These are phyloP conservation scores for Schizophyllum commune DNA, from an alignment of 1,284 basidiomycete species.

Conservation along the genomic window DNA sequence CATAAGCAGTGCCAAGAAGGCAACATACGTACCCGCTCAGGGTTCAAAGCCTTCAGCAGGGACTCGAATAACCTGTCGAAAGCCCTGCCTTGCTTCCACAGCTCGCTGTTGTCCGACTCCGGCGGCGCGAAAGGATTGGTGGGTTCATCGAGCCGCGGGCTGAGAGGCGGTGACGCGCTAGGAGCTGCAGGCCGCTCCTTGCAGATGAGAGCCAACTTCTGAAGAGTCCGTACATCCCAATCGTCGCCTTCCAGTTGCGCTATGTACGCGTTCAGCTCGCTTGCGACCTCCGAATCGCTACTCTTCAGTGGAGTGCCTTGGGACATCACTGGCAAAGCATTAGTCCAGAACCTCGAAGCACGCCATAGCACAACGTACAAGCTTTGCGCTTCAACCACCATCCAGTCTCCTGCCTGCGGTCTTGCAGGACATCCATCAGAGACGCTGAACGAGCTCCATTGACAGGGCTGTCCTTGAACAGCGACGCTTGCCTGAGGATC, in stretches of 20 bases:
- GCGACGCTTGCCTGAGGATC: conserved; percentile 66
- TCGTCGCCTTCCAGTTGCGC: conserved; percentile 42
- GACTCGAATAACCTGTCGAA: conserved; percentile 61
- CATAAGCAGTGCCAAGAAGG: conserved; percentile 2
- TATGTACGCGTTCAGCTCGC: conserved; percentile 48
- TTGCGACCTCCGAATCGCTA: conserved; percentile 19
- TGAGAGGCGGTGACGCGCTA: conserved; percentile 34
- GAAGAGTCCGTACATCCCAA: conserved; percentile 43
- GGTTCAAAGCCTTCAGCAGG: conserved; percentile 51
- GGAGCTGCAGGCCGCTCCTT: conserved; percentile 48
- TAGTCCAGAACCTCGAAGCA: conserved; percentile 9
- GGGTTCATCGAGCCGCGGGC: conserved; percentile 31
- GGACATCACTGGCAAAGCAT: conserved; percentile 36
- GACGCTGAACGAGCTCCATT: conserved; percentile 41
- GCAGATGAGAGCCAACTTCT: conserved; percentile 56
- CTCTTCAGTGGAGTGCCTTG: conserved; percentile 36
- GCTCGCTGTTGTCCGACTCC: conserved; percentile 19
- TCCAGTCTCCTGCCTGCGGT: conserved; percentile 53
- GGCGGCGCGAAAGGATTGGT: conserved; percentile 32
- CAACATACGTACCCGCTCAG: conserved; percentile 38
- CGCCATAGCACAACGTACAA: conserved; percentile 34
- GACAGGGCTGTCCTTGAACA: conserved; percentile 70
- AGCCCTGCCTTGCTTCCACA: conserved; percentile 61
- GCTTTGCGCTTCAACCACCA: conserved; percentile 74
- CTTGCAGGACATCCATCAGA: conserved; percentile 58